Evolutionary conservation across 805 yeast species (phyloP), one percentile per base, ranked within the genome.

Genomic region (Barnettozyma sucrosica): DNA sequence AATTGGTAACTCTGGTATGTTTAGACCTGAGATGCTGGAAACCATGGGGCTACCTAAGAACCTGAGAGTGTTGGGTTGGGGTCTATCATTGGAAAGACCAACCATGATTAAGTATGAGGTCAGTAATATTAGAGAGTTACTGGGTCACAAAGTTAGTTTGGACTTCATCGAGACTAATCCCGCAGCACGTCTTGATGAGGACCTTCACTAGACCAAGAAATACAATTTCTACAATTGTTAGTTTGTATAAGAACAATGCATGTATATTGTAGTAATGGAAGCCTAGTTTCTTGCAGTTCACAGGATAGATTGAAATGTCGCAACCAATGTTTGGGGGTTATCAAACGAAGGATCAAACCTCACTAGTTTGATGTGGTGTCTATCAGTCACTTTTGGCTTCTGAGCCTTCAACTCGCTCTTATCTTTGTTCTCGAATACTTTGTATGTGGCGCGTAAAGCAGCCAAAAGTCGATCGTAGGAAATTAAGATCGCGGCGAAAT

Each of bases 1-100:
- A 75, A 92, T 93, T 62, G 99, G 99, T 68, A 93, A 93, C 76
- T 89, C 97, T 18, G 99, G 99, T 68, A 85, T 93, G 96, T 93
- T 93, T 78, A 83, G 99, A 72, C 99, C 99, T 13, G 99, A 93
- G 72, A 93, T 93, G 99, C 77, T 95, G 66, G 97, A 89, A 72
- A 74, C 96, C 40, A 92, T 93, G 98, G 99, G 99, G 32, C 78
- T 93, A 63, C 99, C 99, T 51, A 83, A 83, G 73, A 85, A 88
- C 65, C 69, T 95, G 73, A 79, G 97, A 66, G 98, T 92, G 11
- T 78, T 89, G 56, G 99, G 99, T 53, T 93, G 95, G 89, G 99
- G 99, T 63, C 76, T 93, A 60, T 85, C 96, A 21, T 77, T 93
- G 66, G 99, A 93, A 71, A 84, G 99, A 73, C 99, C 99, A 54